Evolutionary conservation across 495 filamentous ascomycete species (phyloP).

Genomic region (Margaritispora aquatica): DNA sequence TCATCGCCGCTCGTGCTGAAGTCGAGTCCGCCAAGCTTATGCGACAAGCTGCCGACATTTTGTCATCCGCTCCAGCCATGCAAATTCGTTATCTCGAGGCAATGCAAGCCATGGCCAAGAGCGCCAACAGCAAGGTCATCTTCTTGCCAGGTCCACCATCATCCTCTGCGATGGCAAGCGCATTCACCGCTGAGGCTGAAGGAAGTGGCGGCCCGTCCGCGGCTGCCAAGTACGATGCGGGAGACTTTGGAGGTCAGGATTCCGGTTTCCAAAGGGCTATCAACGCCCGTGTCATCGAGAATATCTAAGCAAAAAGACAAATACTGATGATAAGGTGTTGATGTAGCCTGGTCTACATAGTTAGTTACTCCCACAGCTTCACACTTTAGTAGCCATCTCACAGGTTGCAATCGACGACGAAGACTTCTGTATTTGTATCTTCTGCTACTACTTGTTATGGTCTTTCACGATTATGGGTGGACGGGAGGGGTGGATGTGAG

Average conservation of each 20-base stretch:
- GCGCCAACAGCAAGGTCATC: constrained; percentile 92
- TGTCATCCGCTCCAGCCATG: constrained; percentile 92
- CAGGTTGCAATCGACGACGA: neutral
- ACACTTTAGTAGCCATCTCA: neutral
- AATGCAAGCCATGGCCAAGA: constrained; percentile 99
- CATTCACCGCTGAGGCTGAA: constrained; percentile 14
- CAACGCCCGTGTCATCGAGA: constrained; percentile 79
- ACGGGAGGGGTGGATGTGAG: neutral
- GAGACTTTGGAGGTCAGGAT: constrained; percentile 45
- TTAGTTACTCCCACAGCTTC: neutral
- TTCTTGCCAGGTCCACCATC: constrained; percentile 63
- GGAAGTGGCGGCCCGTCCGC: constrained; percentile 5
- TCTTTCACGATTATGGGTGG: constrained; percentile 5
- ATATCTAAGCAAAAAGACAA: constrained; percentile 55
- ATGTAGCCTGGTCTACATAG: constrained; percentile 23
- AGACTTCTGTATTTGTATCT: constrained; percentile 15
- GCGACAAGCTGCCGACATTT: constrained; percentile 95
- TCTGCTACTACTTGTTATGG: constrained; percentile 5
- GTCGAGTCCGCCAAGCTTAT: constrained; percentile 97
- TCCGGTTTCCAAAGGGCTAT: constrained; percentile 71
- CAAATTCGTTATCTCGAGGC: constrained; percentile 98
- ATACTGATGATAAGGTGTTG: constrained; percentile 20
- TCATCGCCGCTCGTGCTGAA: constrained; percentile 93
- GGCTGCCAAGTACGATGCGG: constrained; percentile 31
- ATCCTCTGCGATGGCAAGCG: constrained; percentile 13